Conservation (phyloP, 345 rosid genomes). For the Adansonia digitata region DNA sequence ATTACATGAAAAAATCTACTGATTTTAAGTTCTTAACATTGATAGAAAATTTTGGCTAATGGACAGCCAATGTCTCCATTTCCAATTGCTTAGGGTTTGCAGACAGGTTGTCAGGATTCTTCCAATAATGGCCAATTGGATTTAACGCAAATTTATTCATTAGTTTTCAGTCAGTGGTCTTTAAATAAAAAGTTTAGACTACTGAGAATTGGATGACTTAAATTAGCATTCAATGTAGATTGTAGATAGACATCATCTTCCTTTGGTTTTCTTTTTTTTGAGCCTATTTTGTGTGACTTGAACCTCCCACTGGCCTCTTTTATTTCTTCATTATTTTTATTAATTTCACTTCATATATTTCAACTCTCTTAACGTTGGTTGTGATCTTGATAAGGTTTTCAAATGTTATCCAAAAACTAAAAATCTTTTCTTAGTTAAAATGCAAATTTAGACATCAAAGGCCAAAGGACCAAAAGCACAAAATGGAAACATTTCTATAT, state of each 20-base stretch:
- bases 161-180: neutral
- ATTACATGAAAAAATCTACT: conserved; percentile 1
- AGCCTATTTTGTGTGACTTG: neutral
- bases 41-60: neutral
- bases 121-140: neutral
- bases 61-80: neutral
- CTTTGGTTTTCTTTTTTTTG: neutral
- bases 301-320: neutral
- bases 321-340: neutral
- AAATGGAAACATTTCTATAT: neutral
- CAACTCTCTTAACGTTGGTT: neutral
- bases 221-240: neutral
- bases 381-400: neutral
- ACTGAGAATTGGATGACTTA: neutral
- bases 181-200: neutral
- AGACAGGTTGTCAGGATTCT: neutral
- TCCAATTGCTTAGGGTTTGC: conserved; percentile 5
- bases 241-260: neutral
- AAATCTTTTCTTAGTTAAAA: neutral
- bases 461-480: neutral
- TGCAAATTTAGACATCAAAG: neutral
- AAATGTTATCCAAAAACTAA: neutral
- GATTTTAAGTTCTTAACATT: neutral
- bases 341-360: neutral
- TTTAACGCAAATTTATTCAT: neutral